phyloP scores from a whole-genome alignment of 306 rosid species.

The Citrullus colocynthis region DNA sequence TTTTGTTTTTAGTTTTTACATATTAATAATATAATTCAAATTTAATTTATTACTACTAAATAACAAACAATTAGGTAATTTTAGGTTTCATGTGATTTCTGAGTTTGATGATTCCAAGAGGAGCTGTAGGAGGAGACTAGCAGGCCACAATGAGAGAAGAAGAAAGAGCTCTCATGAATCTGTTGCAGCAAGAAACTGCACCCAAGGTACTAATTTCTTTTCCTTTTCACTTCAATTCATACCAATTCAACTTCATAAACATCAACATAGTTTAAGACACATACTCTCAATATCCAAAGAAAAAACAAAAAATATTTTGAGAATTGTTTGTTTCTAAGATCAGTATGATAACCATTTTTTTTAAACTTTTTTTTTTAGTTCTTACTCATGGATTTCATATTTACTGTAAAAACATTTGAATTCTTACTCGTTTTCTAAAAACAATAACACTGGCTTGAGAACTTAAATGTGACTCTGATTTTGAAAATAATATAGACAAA shows the following conservation, averaged over 20 bases:
- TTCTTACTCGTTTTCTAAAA: too few species aligned
- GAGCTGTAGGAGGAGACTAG: slow-evolving; percentile 88
- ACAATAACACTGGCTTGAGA: too few species aligned
- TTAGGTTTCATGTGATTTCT: slow-evolving; percentile 74
- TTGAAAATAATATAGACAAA: too few species aligned
- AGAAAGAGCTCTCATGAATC: slow-evolving; percentile 80
- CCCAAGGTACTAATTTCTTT: slow-evolving; percentile 25
- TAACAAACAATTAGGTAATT: not conserved
- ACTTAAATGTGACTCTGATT: too few species aligned
- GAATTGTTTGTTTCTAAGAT: not conserved
- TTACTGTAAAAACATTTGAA: too few species aligned
- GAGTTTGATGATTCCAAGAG: slow-evolving; percentile 90
- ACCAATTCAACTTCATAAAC: too few species aligned
- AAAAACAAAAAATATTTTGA: not conserved
- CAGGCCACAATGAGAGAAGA: slow-evolving; percentile 95
- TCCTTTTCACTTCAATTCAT: not conserved
- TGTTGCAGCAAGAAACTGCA: slow-evolving; percentile 29
- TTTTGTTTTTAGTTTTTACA: too few species aligned
- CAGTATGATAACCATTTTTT: too few species aligned
- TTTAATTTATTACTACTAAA: too few species aligned
- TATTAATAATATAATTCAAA: too few species aligned
- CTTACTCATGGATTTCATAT: too few species aligned
- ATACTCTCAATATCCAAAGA: not conserved
- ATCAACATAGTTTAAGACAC: not conserved
- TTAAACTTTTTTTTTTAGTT: too few species aligned